A percentile compares a stretch with the other conserved stretches of the same genome.
Evolutionary conservation across 108 stramenopile genomes (phyloP).

Genomic region (Fistulifera pelliculosa): DNA sequence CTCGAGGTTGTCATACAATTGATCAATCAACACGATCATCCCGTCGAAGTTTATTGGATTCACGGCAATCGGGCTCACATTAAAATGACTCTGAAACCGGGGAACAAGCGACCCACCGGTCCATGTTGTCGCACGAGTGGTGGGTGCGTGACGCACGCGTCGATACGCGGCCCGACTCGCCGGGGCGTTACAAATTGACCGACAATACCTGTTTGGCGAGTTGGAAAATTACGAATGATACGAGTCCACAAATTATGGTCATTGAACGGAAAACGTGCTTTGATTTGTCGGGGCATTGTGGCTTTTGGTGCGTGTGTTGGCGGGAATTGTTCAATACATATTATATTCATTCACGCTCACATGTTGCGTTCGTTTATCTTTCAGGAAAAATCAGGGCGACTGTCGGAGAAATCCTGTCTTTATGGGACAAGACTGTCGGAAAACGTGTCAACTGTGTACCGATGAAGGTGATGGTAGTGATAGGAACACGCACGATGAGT

Average conservation of each 20-base stretch:
- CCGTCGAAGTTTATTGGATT: slow-evolving; percentile 57
- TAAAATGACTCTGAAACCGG: slow-evolving; percentile 7
- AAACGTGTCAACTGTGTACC: slow-evolving; percentile 22
- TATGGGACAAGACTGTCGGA: slow-evolving; percentile 31
- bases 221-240: slow-evolving; percentile 34
- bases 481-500: no score
- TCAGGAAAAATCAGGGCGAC: slow-evolving; percentile 14
- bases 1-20: slow-evolving; percentile 35
- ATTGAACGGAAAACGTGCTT: slow-evolving; percentile 32
- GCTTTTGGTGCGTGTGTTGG: slow-evolving; percentile 24
- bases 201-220: slow-evolving; percentile 14
- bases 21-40: slow-evolving; percentile 43
- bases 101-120: slow-evolving; percentile 8
- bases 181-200: slow-evolving; percentile 36
- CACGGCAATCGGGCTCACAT: slow-evolving; percentile 18
- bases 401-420: slow-evolving; percentile 43
- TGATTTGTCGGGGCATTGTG: slow-evolving; percentile 49
- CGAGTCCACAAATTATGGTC: slow-evolving; percentile 13
- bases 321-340: background rate
- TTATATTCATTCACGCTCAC: no score
- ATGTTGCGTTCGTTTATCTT: no score
- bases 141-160: slow-evolving; percentile 41
- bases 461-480: no score
- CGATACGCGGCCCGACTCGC: slow-evolving; percentile 29
- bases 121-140: slow-evolving; percentile 48